Evolutionary conservation across 257 asterid genomes (phyloP).

Genomic region (Leptodermis oblonga): DNA sequence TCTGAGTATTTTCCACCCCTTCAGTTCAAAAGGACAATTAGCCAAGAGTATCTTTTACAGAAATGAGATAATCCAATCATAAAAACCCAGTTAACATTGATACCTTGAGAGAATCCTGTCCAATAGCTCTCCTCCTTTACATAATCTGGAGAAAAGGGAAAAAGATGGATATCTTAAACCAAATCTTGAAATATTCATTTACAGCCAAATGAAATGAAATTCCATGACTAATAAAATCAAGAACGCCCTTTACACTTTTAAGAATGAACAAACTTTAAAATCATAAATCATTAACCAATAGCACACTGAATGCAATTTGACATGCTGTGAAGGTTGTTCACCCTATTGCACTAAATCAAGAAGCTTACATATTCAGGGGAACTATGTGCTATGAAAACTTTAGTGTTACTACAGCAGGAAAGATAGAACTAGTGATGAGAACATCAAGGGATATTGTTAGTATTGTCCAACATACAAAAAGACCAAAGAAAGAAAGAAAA

Average conservation of each 20-base stretch:
- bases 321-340: background rate
- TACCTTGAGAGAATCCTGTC: constrained; percentile 77
- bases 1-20: constrained; percentile 76
- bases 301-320: background rate
- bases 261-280: background rate
- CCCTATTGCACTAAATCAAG: background rate
- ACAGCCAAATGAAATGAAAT: background rate
- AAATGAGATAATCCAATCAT: constrained; percentile 1
- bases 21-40: constrained; percentile 16
- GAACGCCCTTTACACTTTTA: background rate
- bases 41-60: background rate
- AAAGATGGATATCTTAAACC: background rate
- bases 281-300: background rate
- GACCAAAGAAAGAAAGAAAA: background rate
- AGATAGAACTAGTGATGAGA: background rate
- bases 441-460: background rate
- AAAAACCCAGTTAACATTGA: background rate
- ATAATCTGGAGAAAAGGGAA: constrained; percentile 44
- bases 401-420: background rate
- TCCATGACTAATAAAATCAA: background rate
- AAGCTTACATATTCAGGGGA: background rate
- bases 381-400: background rate
- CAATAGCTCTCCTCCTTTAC: constrained; percentile 80
- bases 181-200: background rate
- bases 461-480: background rate